These are phyloP conservation scores for Zymoseptoria pseudotritici DNA, from an alignment of 2,329 filamentous ascomycete species.

Conservation along the genomic window DNA sequence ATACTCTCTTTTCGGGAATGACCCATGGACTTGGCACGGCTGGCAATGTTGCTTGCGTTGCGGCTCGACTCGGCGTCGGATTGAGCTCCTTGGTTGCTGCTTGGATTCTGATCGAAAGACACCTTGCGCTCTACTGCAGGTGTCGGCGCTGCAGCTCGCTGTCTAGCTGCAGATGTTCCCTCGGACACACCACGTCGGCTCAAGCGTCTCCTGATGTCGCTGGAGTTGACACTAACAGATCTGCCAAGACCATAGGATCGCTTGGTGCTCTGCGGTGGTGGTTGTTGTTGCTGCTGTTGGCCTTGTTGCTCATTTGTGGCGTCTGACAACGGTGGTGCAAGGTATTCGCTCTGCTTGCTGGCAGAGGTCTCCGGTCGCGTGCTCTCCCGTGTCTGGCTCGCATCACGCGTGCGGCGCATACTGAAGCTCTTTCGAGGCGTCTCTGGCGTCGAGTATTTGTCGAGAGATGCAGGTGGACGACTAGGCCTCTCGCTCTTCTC, in stretches of 20 bases:
- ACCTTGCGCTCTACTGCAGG: slow-evolving; percentile 25
- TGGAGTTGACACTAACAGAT: slow-evolving; percentile 87
- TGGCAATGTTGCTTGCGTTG: slow-evolving; percentile 50
- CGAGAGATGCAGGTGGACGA: slow-evolving; percentile 66
- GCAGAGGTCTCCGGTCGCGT: slow-evolving; percentile 48
- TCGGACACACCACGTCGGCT: slow-evolving; percentile 50
- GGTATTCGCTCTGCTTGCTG: slow-evolving; percentile 53
- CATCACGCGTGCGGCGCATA: slow-evolving; percentile 56
- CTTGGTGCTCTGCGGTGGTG: slow-evolving; percentile 4
- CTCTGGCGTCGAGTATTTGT: slow-evolving; percentile 68
- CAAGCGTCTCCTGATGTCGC: slow-evolving; percentile 64
- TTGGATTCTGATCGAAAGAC: slow-evolving; percentile 29
- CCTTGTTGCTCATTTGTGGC: slow-evolving; percentile 32
- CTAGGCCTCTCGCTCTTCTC: slow-evolving; percentile 56
- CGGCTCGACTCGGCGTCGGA: slow-evolving; percentile 40
- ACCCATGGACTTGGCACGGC: slow-evolving; percentile 77
- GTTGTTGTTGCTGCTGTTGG: not conserved
- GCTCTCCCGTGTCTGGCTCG: slow-evolving; percentile 29
- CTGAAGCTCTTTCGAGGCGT: slow-evolving; percentile 82
- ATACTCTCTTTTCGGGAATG: slow-evolving; percentile 88
- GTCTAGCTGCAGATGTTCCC: slow-evolving; percentile 33
- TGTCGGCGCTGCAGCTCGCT: slow-evolving; percentile 15
- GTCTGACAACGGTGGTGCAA: slow-evolving; percentile 61
- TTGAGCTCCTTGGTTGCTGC: slow-evolving; percentile 35
- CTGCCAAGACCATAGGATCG: slow-evolving; percentile 61